Base-by-base conservation (phyloP, 169 alveolate genomes). In the Perkinsus chesapeaki region DNA sequence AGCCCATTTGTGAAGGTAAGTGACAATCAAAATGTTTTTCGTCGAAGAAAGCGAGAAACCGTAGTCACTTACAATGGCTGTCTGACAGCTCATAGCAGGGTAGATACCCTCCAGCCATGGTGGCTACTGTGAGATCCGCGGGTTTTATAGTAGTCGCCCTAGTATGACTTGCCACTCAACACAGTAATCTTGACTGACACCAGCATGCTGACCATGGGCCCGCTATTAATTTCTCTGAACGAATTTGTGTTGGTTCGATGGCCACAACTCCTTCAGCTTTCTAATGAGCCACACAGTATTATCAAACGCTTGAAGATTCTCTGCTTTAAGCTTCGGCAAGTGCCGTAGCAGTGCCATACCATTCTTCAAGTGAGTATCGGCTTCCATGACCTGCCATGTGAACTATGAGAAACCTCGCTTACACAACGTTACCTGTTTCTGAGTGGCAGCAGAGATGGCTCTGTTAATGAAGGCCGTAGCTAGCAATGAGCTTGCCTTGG, bases 261-360 rank as follows among this genome's bases (percentile, higher is more conserved):
- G 82, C 82, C 82, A 60, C 31, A 60, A 60, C 82, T 60, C 82
- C 82, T 60, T 60, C 82, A 60, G 82, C 82, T 60, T 60, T 60
- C 82, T 60, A 20, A 60, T 60, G 36, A 60, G 12, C 82, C 82
- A 60, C 82, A 60, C 82, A 23, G 82, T 16, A 23, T 60, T 60
- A 34, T 60, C 82, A 34, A 60, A 23, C 37, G 82, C 82, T 16
- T 60, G 82, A 27, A 60, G 23, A 12, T 60, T 27, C 82, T 60
- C 82, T 1, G 31, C 82, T 34, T 60, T 60, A 27, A 60, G 31
- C 23, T 60, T 60, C 36, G 82, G 82, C 82, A 60, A 60, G 27
- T 60, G 36, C 31, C 82, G 82, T 16, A 60, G 82, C 82, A 60
- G 31, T 27, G 82, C 82, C 82, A 60, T 16, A 60, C 82, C 82